A percentile compares a stretch with the other conserved stretches of the same genome.
Conservation (phyloP, 192 early-diverging fungal species). For the Entomortierella chlamydospora region DNA sequence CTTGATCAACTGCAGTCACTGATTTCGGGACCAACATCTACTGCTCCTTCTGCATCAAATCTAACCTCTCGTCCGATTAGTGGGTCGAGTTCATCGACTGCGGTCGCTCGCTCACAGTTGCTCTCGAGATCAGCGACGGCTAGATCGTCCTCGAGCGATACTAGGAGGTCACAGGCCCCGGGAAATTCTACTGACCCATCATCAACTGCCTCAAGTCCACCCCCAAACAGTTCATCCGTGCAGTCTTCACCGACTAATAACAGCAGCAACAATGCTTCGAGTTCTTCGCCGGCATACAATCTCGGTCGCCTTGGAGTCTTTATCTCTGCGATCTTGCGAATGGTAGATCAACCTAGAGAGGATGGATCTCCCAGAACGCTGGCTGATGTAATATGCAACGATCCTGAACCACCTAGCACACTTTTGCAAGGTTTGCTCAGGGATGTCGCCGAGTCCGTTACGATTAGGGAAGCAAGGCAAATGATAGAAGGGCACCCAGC, state of each 20-base stretch:
- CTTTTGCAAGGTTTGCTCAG: constrained; percentile 43
- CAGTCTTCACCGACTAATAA: constrained; percentile 18
- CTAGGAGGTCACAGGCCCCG: constrained; percentile 10
- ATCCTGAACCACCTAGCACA: constrained; percentile 21
- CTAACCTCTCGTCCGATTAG: background rate
- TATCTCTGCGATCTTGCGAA: constrained; percentile 48
- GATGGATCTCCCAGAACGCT: constrained; percentile 47
- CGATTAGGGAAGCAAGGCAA: constrained; percentile 43
- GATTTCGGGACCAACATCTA: background rate
- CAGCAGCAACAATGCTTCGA: constrained; percentile 5
- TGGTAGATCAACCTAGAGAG: constrained; percentile 56
- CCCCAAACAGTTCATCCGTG: constrained; percentile 40
- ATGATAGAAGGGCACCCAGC: constrained; percentile 48
- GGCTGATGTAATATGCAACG: constrained; percentile 55
- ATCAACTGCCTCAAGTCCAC: constrained; percentile 32
- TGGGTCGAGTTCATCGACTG: background rate
- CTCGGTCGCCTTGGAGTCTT: constrained; percentile 51
- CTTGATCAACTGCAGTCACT: background rate
- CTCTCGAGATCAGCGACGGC: constrained; percentile 1
- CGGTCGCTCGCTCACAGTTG: background rate
- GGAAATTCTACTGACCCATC: constrained; percentile 2
- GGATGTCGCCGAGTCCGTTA: constrained; percentile 45
- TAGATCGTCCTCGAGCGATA: constrained; percentile 19
- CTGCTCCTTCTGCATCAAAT: background rate
- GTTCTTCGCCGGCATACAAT: constrained; percentile 41